These are phyloP conservation scores for Nicotiana obtusifolia DNA, from an alignment of 257 asterid species.

Conservation along the genomic window DNA sequence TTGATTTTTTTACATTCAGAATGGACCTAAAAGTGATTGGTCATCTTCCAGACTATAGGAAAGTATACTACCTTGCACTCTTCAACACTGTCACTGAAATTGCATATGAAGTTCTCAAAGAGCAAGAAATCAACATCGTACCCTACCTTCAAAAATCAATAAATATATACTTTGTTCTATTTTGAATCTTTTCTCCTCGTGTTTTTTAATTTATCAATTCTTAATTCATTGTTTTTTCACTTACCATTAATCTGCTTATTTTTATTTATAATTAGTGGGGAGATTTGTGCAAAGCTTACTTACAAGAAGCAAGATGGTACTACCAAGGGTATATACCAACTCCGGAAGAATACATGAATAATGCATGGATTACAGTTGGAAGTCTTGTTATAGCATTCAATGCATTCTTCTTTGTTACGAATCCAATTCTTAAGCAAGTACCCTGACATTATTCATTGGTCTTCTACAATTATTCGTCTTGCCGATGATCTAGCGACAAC, in stretches of 20 bases:
- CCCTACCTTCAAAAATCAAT: not conserved
- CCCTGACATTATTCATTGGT: constrained; percentile 24
- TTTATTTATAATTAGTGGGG: constrained; percentile 27
- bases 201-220: constrained; percentile 29
- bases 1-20: not conserved
- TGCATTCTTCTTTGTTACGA: constrained; percentile 20
- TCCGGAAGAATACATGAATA: constrained; percentile 31
- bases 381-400: constrained; percentile 23
- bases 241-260: constrained; percentile 19
- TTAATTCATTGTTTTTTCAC: constrained; percentile 4
- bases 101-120: not conserved
- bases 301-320: constrained; percentile 40
- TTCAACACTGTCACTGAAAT: not conserved
- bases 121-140: not conserved
- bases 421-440: constrained; percentile 28
- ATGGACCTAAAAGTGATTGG: not conserved
- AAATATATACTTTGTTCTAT: not conserved
- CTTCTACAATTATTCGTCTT: constrained; percentile 30
- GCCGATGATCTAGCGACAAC: constrained; percentile 49
- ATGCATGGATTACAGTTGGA: constrained; percentile 32
- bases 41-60: not conserved
- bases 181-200: not conserved
- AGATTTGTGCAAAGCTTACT: constrained; percentile 27
- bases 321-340: constrained; percentile 23
- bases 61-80: not conserved